Base-by-base conservation (phyloP, 2,329 filamentous ascomycete genomes). In the Fusarium nematophilum region DNA sequence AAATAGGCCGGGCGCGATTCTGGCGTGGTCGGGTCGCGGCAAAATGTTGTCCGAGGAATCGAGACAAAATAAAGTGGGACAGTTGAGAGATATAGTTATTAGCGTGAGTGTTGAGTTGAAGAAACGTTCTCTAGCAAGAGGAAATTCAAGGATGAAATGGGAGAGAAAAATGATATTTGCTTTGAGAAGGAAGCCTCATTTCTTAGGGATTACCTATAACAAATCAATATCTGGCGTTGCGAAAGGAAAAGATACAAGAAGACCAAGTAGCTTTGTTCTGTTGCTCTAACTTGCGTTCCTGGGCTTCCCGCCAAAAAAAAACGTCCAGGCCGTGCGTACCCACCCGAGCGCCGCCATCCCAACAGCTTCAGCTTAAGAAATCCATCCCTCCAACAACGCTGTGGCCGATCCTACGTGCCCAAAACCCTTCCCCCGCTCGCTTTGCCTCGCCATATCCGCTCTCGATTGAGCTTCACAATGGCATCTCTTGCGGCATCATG, bases 401-500 rank as follows among this genome's bases (percentile, higher is more conserved):
- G 60, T 57, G 52, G 60, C 40, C 60, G 61, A 51, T 64, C 64
- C 54, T 64, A 50, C 62, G 47, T 65, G 57, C 45, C 54, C 60
- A 49, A 46, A 56, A 53, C 49, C 31, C 55, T 50, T 63, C 57
- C 50, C 38, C 57, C 48, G 39, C 26, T 38, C 58, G 38, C 53
- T 50, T 45, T 49, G 52, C 39, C 53, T 51, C 43, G 51, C 44
- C 40, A 70, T 68, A 67, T 59, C 56, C 53, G 18, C 36, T 36
- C 43, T 59, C 60, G 68, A 71, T 72, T 62, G 67, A 62, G 60
- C 60, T 67, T 57, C 52, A 62, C 70, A 68, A 91, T 91, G 88
- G 87, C 88, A 74, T 89, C 87, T 69, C 79, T 90, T 72, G 82
- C 83, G 73, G 79, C 83, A 73, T 86, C 83, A 72, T 88, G 84